Evolutionary conservation across 352 stramenopile genomes (phyloP).

Genomic region (Sclerospora graminicola): DNA sequence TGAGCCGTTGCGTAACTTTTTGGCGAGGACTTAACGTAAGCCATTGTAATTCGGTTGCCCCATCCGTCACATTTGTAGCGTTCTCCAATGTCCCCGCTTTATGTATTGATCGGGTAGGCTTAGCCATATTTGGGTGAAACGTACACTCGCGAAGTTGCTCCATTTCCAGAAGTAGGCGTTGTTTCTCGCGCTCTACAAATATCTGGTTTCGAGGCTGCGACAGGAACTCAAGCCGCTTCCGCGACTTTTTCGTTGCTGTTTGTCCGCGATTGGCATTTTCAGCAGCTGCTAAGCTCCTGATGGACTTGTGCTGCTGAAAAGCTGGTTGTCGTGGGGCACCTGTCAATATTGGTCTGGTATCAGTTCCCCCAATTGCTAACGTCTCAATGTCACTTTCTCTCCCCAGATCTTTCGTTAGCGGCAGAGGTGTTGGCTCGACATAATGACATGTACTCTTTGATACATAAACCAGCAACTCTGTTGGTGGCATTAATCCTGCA

Average conservation of each 20-base stretch:
- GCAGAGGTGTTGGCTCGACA: no score
- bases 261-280: no score
- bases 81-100: no score
- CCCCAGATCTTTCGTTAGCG: slow-evolving; percentile 1
- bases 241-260: no score
- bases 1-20: slow-evolving; percentile 4
- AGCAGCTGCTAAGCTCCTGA: no score
- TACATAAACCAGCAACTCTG: no score
- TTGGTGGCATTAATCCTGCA: no score
- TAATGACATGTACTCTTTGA: no score
- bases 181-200: slow-evolving; percentile 56
- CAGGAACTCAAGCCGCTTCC: slow-evolving; percentile 31
- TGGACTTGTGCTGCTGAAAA: no score
- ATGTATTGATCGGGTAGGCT: no score
- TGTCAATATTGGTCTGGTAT: neutral
- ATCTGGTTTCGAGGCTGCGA: slow-evolving; percentile 38
- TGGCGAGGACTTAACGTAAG: slow-evolving; percentile 46
- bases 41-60: slow-evolving; percentile 41
- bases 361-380: neutral
- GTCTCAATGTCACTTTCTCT: slow-evolving; percentile 1
- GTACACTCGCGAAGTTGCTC: slow-evolving; percentile 54
- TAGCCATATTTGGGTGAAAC: slow-evolving; percentile 37
- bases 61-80: no score
- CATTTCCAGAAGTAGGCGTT: slow-evolving; percentile 44
- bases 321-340: neutral